A percentile compares a stretch with the other conserved stretches of the same genome.
Conservation (phyloP, 2,329 filamentous ascomycete genomes). For the Pseudohalonectria lignicola region DNA sequence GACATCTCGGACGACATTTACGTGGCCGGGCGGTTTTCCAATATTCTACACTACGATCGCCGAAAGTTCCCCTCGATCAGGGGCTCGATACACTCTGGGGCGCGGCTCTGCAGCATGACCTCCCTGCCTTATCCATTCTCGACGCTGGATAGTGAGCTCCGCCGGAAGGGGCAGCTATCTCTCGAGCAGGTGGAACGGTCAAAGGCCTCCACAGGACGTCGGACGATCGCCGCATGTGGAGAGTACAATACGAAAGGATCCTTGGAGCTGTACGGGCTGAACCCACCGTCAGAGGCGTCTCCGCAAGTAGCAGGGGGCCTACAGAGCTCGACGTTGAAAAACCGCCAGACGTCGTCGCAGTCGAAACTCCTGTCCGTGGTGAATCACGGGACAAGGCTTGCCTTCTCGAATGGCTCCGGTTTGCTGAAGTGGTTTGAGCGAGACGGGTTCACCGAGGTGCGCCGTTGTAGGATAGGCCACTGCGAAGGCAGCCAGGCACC, state of each 20-base stretch:
- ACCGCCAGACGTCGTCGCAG: conserved; percentile 71
- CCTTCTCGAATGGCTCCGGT: conserved; percentile 75
- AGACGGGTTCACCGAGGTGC: conserved; percentile 57
- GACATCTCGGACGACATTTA: conserved; percentile 70
- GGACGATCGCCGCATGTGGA: conserved; percentile 70
- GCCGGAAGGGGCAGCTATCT: conserved; percentile 43
- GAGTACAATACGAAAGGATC: conserved; percentile 89
- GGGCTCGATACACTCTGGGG: conserved; percentile 75
- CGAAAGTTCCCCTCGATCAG: conserved; percentile 71
- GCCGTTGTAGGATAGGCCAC: conserved; percentile 42
- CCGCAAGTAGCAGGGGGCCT: conserved; percentile 17
- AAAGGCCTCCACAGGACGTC: conserved; percentile 40
- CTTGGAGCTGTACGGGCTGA: conserved; percentile 71
- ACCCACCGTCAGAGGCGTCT: conserved; percentile 7
- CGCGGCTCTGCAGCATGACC: conserved; percentile 62
- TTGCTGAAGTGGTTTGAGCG: conserved; percentile 85
- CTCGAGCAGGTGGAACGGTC: conserved; percentile 39
- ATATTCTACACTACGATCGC: conserved; percentile 79
- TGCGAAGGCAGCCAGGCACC: conserved; percentile 28
- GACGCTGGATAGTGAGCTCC: conserved; percentile 46
- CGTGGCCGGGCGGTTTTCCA: conserved; percentile 80
- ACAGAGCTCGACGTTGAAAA: conserved; percentile 50
- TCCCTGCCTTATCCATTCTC: conserved; percentile 59
- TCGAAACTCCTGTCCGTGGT: conserved; percentile 75
- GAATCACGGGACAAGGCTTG: conserved; percentile 71